phyloP scores from a whole-genome alignment of 768 basidiomycete genomes.

The Megacollybia marginata region DNA sequence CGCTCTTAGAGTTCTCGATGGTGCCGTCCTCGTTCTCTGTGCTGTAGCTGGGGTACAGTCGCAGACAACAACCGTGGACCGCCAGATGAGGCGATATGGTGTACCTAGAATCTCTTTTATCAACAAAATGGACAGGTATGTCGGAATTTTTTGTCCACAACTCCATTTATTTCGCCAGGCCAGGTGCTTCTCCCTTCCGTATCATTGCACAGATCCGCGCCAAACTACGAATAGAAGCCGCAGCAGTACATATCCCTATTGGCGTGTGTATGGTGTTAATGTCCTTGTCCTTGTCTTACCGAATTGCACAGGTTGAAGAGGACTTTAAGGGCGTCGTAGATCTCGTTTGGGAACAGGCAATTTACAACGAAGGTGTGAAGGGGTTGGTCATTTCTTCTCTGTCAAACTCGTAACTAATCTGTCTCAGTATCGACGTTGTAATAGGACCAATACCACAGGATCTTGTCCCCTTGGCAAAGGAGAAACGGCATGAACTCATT shows the following conservation, averaged over 20 bases:
- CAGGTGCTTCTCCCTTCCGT: constrained; percentile 96
- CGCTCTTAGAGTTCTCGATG: constrained; percentile 91
- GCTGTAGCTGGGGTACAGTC: constrained; percentile 96
- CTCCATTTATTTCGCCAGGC: constrained; percentile 35
- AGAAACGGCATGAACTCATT: constrained; percentile 86
- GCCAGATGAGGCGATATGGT: constrained; percentile 96
- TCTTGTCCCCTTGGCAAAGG: constrained; percentile 64
- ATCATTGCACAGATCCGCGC: constrained; percentile 87
- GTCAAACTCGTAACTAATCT: not conserved
- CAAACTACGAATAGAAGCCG: constrained; percentile 88
- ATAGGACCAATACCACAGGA: constrained; percentile 83
- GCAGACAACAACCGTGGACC: constrained; percentile 98
- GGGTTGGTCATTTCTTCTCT: constrained; percentile 49
- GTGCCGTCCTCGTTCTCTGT: constrained; percentile 92
- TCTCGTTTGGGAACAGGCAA: constrained; percentile 86
- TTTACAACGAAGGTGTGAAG: constrained; percentile 92
- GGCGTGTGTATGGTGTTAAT: constrained; percentile 28
- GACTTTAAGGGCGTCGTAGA: constrained; percentile 90
- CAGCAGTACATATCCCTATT: constrained; percentile 94
- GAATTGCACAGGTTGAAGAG: constrained; percentile 50
- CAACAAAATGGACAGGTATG: constrained; percentile 78
- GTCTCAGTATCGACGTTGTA: constrained; percentile 60
- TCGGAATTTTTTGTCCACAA: not conserved
- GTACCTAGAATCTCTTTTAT: constrained; percentile 91
- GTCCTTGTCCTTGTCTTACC: constrained; percentile 85